These are phyloP conservation scores for Eucalyptus victrix DNA, from an alignment of 345 rosid species.

Conservation along the genomic window DNA sequence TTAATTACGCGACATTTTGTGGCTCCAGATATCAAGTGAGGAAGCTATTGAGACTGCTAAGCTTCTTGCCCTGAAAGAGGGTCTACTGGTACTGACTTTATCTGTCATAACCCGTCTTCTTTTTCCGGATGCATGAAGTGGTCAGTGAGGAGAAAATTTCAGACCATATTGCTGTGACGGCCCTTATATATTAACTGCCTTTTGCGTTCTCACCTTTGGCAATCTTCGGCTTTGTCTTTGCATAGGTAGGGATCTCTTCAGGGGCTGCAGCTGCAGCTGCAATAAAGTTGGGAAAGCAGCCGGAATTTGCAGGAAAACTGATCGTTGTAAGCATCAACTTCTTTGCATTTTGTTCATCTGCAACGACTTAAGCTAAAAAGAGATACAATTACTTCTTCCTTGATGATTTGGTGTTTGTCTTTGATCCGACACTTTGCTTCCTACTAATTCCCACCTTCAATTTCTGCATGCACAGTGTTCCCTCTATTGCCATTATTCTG, in stretches of 20 bases:
- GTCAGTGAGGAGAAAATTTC: not conserved
- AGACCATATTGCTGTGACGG: not conserved
- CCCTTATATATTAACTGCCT: not conserved
- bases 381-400: not conserved
- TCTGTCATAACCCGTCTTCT: not conserved
- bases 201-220: not conserved
- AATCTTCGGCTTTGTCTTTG: not conserved
- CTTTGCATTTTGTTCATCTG: not conserved
- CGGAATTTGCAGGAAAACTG: constrained; percentile 41
- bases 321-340: constrained; percentile 20
- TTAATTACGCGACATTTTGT: too few relatives aligned
- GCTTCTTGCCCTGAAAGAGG: too few relatives aligned
- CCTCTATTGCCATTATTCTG: not conserved
- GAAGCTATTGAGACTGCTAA: too few relatives aligned
- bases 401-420: not conserved
- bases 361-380: not conserved
- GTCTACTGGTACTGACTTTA: too few relatives aligned
- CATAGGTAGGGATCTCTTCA: constrained; percentile 47
- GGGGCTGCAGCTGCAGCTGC: constrained; percentile 55
- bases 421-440: not conserved
- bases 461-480: not conserved
- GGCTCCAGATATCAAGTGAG: too few relatives aligned
- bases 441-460: not conserved
- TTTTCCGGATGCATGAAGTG: not conserved
- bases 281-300: constrained; percentile 30